phyloP scores from a whole-genome alignment of 441 rosid genomes.

The Erodium trifolium region DNA sequence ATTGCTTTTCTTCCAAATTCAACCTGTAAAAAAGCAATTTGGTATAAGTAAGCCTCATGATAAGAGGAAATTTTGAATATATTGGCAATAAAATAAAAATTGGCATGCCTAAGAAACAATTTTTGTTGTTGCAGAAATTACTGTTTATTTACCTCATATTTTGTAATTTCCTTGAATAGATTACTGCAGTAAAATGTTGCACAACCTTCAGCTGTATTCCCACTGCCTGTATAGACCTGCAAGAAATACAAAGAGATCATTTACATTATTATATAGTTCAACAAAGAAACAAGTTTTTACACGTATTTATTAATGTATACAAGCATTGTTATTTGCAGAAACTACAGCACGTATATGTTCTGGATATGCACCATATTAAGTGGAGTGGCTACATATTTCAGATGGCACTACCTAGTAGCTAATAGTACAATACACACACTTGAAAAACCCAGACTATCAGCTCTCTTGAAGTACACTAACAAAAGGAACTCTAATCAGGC shows the following conservation, averaged over 20 bases:
- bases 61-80: not conserved
- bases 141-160: slow-evolving; percentile 24
- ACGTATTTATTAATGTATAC: not conserved
- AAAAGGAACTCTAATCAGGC: not conserved
- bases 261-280: not conserved
- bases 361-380: not conserved
- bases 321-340: not conserved
- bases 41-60: not conserved
- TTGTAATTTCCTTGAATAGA: slow-evolving; percentile 25
- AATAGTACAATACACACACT: not conserved
- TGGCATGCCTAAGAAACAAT: not conserved
- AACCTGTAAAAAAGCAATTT: slow-evolving; percentile 18
- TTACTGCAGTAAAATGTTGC: slow-evolving; percentile 27
- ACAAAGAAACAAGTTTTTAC: not conserved
- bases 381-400: not conserved
- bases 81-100: not conserved
- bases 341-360: not conserved
- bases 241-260: slow-evolving; percentile 11
- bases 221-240: slow-evolving; percentile 21
- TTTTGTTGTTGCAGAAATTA: not conserved
- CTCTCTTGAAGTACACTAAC: not conserved
- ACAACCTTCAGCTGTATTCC: slow-evolving; percentile 23
- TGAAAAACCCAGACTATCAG: not conserved
- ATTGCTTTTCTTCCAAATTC: slow-evolving; percentile 25
- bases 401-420: too few species aligned